phyloP scores from a whole-genome alignment of 179 eudicot genomes.

The Sideroxylon spinosum region DNA sequence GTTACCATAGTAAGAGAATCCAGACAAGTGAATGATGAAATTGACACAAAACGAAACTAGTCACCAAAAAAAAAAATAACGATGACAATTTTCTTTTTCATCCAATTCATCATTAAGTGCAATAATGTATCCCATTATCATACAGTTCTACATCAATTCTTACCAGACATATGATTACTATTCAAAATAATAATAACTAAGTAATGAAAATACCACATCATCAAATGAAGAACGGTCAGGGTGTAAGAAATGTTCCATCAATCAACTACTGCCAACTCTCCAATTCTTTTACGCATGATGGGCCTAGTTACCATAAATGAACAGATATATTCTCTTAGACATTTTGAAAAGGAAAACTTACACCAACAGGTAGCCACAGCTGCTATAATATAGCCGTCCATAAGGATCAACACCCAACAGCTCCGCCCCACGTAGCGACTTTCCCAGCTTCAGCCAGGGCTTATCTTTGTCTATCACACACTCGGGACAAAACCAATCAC shows the following conservation, averaged over 20 bases:
- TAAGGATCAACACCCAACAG: slow-evolving; percentile 75
- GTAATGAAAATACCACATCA: too few species aligned
- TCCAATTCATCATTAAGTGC: too few species aligned
- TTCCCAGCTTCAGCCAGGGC: slow-evolving; percentile 49
- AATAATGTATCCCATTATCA: too few species aligned
- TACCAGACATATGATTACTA: too few species aligned
- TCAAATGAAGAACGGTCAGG: not conserved
- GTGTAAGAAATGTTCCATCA: not conserved
- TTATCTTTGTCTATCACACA: slow-evolving; percentile 51
- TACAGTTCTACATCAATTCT: too few species aligned
- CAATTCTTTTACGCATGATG: not conserved
- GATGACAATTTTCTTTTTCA: too few species aligned
- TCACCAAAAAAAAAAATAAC: not conserved
- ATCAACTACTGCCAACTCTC: not conserved
- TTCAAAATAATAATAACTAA: too few species aligned
- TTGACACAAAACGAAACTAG: not conserved
- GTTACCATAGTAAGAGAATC: not conserved
- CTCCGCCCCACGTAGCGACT: slow-evolving; percentile 75
- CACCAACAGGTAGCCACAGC: slow-evolving; percentile 92
- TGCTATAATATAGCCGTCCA: slow-evolving; percentile 64
- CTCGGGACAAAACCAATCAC: slow-evolving; percentile 98
- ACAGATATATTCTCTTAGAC: not conserved
- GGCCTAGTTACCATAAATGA: not conserved
- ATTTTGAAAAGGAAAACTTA: slow-evolving; percentile 43
- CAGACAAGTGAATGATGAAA: not conserved